Evolutionary conservation across 768 basidiomycete genomes (phyloP), one percentile per base, ranked within the genome.

Genomic region (Arthromyces matolae): DNA sequence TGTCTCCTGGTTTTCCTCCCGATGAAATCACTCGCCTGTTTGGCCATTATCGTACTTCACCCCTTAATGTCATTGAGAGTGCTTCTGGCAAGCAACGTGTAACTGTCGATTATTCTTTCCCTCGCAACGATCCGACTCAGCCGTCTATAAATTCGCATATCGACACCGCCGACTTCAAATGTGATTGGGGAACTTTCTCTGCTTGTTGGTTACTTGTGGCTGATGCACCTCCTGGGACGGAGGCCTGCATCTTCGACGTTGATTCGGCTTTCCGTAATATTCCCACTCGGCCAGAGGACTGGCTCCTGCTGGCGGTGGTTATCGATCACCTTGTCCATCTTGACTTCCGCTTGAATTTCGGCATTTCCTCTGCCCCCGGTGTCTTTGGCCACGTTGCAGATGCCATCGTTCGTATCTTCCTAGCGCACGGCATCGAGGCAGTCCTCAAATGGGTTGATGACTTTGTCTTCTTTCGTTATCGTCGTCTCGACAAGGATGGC

Each of bases 61-160:
- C 42, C 16, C 19, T 50, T 4, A 37, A 42, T n/a, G 18, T 50
- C 10, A 42, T 38, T 28, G 25, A 43, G 3, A 23, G 29, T 4
- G 19, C 25, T 1, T 7, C 12, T 4, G 35, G 35, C 12, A 50
- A 43, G 44, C 19, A 14, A 2, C 18, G 28, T 3, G 12, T 42
- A 12, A 50, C 29, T 8, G 48, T 50, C 10, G 20, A 50, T 10
- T 42, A 50, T 18, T 50, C 35, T 4, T 44, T 27, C 9, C 34
- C 20, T 12, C 34, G 24, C 24, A 27, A 45, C 10, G 34, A 27
- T 22, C 24, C 44, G 8, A 1, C 5, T 5, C 5, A 18, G 13
- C n/a, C 24, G 0, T 45, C 44, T 3, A 5, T 36, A 1, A 45
- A 45, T 10, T 36, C 34, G 5, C 23, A 3, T 19, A 36, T 45